Conservation (phyloP, 495 filamentous ascomycete species). For the Immersiella caudata region DNA sequence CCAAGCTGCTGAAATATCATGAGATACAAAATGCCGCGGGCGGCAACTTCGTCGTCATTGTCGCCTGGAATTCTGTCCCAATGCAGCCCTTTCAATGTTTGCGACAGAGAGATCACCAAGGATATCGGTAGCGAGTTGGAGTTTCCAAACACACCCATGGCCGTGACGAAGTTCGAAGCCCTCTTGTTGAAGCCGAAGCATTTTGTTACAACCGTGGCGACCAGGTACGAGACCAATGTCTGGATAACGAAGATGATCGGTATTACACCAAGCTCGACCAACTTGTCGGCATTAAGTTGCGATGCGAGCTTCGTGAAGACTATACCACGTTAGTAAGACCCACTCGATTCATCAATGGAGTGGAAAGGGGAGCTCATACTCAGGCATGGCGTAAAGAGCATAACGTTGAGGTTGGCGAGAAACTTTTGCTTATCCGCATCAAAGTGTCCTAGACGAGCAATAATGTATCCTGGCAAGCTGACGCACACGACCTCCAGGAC, state of each 20-base stretch:
- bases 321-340: slow-evolving; percentile 38
- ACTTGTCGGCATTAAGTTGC: slow-evolving; percentile 86
- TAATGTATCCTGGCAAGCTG: slow-evolving; percentile 90
- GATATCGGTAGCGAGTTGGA: slow-evolving; percentile 98
- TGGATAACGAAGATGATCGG: slow-evolving; percentile 90
- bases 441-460: slow-evolving; percentile 87
- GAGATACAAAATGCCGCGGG: slow-evolving; percentile 91
- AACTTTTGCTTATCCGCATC: slow-evolving; percentile 94
- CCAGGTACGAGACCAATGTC: slow-evolving; percentile 78
- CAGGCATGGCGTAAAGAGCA: slow-evolving; percentile 92
- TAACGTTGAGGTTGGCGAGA: slow-evolving; percentile 90
- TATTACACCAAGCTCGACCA: slow-evolving; percentile 88
- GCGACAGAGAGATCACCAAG: slow-evolving; percentile 87
- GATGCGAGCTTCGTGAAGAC: slow-evolving; percentile 98
- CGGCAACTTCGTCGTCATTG: slow-evolving; percentile 92
- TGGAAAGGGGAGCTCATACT: slow-evolving; percentile 60
- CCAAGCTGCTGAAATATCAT: slow-evolving; percentile 98
- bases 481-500: slow-evolving; percentile 96
- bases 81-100: slow-evolving; percentile 87
- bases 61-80: slow-evolving; percentile 90
- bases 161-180: slow-evolving; percentile 88
- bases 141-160: slow-evolving; percentile 98
- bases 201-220: slow-evolving; percentile 68
- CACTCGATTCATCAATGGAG: background rate
- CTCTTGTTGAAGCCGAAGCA: slow-evolving; percentile 80